These are phyloP conservation scores for Neurospora sp. DNA, from an alignment of 495 filamentous ascomycete genomes.

Conservation along the genomic window DNA sequence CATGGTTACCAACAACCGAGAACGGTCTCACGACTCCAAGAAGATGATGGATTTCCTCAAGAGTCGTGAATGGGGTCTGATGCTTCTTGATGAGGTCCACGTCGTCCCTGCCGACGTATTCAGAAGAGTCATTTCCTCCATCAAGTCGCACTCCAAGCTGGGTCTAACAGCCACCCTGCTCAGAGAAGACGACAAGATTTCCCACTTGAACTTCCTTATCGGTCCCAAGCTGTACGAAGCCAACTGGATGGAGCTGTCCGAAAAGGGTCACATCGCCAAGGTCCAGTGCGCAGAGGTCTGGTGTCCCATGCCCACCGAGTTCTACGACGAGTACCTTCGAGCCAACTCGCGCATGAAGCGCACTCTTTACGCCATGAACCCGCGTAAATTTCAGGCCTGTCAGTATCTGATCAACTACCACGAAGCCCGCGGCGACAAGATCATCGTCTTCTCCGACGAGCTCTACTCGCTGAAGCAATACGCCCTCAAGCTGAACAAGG, in stretches of 20 bases:
- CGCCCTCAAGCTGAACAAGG: slow-evolving; percentile 73
- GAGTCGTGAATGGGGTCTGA: slow-evolving; percentile 90
- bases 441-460: slow-evolving; percentile 98
- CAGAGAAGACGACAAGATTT: slow-evolving; percentile 96
- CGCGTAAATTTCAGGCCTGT: slow-evolving; percentile 90
- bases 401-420: slow-evolving; percentile 98
- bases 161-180: slow-evolving; percentile 91
- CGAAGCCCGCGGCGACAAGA: slow-evolving; percentile 91
- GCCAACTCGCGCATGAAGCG: slow-evolving; percentile 42
- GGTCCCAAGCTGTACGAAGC: slow-evolving; percentile 96
- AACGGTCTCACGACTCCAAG: slow-evolving; percentile 80
- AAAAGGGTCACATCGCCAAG: slow-evolving; percentile 93
- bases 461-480: slow-evolving; percentile 87
- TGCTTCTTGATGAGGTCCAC: slow-evolving; percentile 98
- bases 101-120: slow-evolving; percentile 96
- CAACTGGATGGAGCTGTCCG: slow-evolving; percentile 98
- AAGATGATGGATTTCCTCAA: slow-evolving; percentile 98
- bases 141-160: slow-evolving; percentile 93
- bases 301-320: slow-evolving; percentile 98
- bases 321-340: slow-evolving; percentile 84
- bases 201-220: slow-evolving; percentile 94
- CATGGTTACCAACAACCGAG: slow-evolving; percentile 87
- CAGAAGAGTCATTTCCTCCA: slow-evolving; percentile 77
- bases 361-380: slow-evolving; percentile 95
- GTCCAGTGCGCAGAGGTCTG: slow-evolving; percentile 98